Percentiles rank a stretch among this genome's conserved stretches.
phyloP scores from a whole-genome alignment of 2,329 filamentous ascomycete species.

The Herpomyces periplanetae region DNA sequence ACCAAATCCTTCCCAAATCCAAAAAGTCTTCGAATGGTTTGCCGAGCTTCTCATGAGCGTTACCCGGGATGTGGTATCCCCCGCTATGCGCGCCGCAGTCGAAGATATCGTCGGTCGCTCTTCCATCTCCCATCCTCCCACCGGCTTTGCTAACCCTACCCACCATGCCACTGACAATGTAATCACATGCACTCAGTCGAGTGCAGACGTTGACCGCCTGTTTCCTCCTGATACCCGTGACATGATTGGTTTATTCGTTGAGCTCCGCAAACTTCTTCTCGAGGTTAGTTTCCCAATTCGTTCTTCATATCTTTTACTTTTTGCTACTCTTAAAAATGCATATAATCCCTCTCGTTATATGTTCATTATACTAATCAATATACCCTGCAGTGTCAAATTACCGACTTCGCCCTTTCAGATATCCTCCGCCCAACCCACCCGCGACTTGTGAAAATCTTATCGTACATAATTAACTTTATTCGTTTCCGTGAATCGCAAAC shows the following conservation, averaged over 20 bases:
- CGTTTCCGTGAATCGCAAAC: constrained; percentile 82
- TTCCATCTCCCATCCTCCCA: too few relatives aligned
- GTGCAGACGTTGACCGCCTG: too few relatives aligned
- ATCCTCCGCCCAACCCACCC: constrained; percentile 64
- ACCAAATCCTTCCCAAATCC: constrained; percentile 67
- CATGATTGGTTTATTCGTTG: constrained; percentile 77
- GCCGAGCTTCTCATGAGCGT: constrained; percentile 73
- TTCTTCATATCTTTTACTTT: not conserved
- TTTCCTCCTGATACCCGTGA: constrained; percentile 59
- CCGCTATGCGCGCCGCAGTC: constrained; percentile 65
- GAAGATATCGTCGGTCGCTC: constrained; percentile 56
- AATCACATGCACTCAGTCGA: too few relatives aligned
- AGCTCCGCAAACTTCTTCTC: constrained; percentile 31
- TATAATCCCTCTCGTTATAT: not conserved
- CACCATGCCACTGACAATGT: too few relatives aligned
- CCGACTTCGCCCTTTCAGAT: constrained; percentile 72
- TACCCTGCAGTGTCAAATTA: constrained; percentile 29
- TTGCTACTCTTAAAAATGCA: not conserved
- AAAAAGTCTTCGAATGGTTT: constrained; percentile 94
- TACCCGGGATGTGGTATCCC: constrained; percentile 66
- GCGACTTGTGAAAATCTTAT: constrained; percentile 72
- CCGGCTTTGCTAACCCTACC: too few relatives aligned
- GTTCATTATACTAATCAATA: not conserved
- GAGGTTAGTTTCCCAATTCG: constrained; percentile 10
- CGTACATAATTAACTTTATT: constrained; percentile 94